These are phyloP conservation scores for Candida freyschussii DNA, from an alignment of 1,139 yeast species.

Conservation along the genomic window DNA sequence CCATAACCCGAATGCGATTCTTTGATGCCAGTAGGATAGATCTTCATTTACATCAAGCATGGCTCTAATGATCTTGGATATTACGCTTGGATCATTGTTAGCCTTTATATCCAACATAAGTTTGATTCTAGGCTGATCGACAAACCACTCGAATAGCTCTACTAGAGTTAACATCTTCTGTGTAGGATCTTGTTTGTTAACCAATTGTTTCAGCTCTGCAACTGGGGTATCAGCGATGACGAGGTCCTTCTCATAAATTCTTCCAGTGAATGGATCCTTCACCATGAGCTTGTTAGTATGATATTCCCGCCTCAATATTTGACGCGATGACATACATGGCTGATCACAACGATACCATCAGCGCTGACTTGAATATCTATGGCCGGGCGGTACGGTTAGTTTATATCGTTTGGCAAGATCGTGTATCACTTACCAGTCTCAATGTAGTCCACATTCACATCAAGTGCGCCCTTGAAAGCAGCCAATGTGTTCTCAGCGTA, in stretches of 20 bases:
- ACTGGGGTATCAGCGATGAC: conserved; percentile 35
- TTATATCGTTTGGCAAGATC: background rate
- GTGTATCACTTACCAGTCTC: conserved; percentile 45
- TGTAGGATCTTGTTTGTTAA: conserved; percentile 47
- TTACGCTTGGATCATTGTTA: conserved; percentile 56
- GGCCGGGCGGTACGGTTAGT: background rate
- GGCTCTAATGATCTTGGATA: conserved; percentile 47
- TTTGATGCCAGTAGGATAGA: conserved; percentile 59
- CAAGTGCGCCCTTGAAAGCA: conserved; percentile 69
- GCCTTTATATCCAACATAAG: conserved; percentile 80
- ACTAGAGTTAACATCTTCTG: conserved; percentile 58
- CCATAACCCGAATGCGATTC: conserved; percentile 83
- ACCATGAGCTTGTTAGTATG: too few species aligned
- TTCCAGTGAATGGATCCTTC: conserved; percentile 31
- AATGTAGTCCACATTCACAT: conserved; percentile 63
- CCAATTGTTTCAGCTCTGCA: conserved; percentile 45
- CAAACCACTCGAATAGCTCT: conserved; percentile 57
- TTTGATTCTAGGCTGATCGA: conserved; percentile 24
- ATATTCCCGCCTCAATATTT: too few species aligned
- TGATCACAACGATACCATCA: conserved; percentile 70
- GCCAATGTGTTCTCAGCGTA: conserved; percentile 76
- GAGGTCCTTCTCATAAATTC: conserved; percentile 32
- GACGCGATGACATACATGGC: conserved; percentile 53
- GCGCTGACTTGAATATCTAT: conserved; percentile 67
- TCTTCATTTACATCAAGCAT: conserved; percentile 46